These are phyloP conservation scores for Tubosaeta sp. DNA, from an alignment of 768 basidiomycete species.

Conservation along the genomic window DNA sequence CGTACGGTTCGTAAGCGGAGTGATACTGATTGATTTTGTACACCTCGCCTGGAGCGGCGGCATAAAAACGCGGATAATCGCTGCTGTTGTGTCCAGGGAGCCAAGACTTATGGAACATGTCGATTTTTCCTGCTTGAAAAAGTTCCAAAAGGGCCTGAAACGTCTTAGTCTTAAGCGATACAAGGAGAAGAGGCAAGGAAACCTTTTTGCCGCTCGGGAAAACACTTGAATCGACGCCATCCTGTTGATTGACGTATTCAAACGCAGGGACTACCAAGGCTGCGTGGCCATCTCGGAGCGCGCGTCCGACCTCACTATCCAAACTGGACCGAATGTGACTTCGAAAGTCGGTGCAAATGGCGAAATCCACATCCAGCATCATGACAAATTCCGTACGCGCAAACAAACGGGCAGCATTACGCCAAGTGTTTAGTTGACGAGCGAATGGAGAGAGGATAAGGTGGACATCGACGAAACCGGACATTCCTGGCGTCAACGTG, in stretches of 20 bases:
- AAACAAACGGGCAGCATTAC: conserved; percentile 80
- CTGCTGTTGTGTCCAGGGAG: conserved; percentile 76
- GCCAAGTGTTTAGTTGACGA: conserved; percentile 87
- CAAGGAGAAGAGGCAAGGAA: not conserved
- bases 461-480: conserved; percentile 75
- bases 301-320: conserved; percentile 27
- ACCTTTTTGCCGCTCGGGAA: conserved; percentile 75
- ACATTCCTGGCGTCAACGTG: conserved; percentile 60
- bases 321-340: conserved; percentile 45
- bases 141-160: conserved; percentile 53
- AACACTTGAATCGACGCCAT: conserved; percentile 51
- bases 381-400: conserved; percentile 81
- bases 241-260: conserved; percentile 64
- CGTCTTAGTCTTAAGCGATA: not conserved
- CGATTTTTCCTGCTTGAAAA: conserved; percentile 51
- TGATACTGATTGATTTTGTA: conserved; percentile 78
- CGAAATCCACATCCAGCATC: conserved; percentile 92
- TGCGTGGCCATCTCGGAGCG: conserved; percentile 54
- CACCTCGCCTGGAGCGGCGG: conserved; percentile 56
- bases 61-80: conserved; percentile 67
- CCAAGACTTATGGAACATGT: conserved; percentile 79
- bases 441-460: conserved; percentile 78
- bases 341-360: conserved; percentile 77
- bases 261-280: conserved; percentile 86
- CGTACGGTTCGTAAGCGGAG: conserved; percentile 84